A percentile compares a stretch with the other conserved stretches of the same genome.
phyloP scores from a whole-genome alignment of 75 land plant species.

The Sequoiadendron giganteum region DNA sequence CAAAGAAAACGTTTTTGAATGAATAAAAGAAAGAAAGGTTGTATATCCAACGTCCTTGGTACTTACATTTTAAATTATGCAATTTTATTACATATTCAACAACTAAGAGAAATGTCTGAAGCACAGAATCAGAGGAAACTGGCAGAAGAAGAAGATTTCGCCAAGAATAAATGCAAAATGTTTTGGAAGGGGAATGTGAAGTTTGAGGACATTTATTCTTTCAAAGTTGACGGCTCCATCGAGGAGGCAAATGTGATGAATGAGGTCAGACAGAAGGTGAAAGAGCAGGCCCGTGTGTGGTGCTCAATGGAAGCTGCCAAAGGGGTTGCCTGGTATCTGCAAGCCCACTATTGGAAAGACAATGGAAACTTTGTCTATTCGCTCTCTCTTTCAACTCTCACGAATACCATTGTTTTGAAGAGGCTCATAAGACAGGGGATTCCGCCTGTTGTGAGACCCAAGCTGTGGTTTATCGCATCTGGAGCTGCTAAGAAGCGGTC shows the following conservation, averaged over 20 bases:
- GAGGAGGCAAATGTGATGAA: slow-evolving; percentile 37
- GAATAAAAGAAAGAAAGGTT: no score
- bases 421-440: slow-evolving; percentile 42
- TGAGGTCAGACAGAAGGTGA: slow-evolving; percentile 37
- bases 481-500: slow-evolving; percentile 45
- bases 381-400: slow-evolving; percentile 19
- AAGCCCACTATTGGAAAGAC: background rate
- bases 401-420: slow-evolving; percentile 33
- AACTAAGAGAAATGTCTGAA: background rate
- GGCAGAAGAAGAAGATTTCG: background rate
- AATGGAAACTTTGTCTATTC: slow-evolving; percentile 11
- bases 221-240: slow-evolving; percentile 29
- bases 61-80: background rate
- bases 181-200: slow-evolving; percentile 23
- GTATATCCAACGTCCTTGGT: background rate
- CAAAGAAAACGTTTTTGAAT: no score
- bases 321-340: slow-evolving; percentile 40
- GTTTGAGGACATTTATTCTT: slow-evolving; percentile 31
- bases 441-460: slow-evolving; percentile 38
- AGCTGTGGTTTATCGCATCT: slow-evolving; percentile 36
- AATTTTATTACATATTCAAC: background rate
- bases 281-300: slow-evolving; percentile 40
- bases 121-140: background rate
- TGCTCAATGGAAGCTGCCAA: slow-evolving; percentile 28
- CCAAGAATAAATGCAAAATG: background rate